Conservation (phyloP, 768 basidiomycete genomes). For the Podaxis sp. region DNA sequence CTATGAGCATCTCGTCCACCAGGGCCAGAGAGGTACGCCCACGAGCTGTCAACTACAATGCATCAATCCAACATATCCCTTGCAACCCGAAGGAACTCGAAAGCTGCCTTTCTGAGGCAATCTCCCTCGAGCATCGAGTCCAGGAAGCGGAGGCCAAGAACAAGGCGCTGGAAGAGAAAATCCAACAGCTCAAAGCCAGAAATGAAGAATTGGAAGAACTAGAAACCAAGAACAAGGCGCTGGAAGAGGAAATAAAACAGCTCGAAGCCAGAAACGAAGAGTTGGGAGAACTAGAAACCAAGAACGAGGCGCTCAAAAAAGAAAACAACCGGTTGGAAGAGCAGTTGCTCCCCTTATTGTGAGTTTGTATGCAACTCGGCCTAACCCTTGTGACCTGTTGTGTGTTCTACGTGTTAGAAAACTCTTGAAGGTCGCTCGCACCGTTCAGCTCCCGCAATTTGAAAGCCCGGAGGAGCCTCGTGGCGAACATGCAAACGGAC, state of each 20-base stretch:
- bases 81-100: background rate
- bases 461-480: background rate
- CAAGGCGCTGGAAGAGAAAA: background rate
- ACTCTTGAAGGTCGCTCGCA: background rate
- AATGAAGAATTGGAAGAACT: background rate
- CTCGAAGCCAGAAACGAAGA: background rate
- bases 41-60: background rate
- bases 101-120: background rate
- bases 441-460: background rate
- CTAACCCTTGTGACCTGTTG: background rate
- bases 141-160: no score
- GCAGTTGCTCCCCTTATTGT: background rate
- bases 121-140: background rate
- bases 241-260: background rate
- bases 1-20: background rate
- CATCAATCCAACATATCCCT: no score
- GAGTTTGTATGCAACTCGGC: background rate
- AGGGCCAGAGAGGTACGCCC: background rate
- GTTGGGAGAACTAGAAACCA: background rate
- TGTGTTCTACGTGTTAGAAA: background rate
- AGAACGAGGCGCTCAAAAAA: background rate
- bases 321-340: background rate
- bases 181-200: background rate
- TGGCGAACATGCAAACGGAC: background rate
- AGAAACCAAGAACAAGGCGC: background rate